These are phyloP conservation scores for Hypoxylon intermedium DNA, from an alignment of 495 filamentous ascomycete species.

Conservation along the genomic window DNA sequence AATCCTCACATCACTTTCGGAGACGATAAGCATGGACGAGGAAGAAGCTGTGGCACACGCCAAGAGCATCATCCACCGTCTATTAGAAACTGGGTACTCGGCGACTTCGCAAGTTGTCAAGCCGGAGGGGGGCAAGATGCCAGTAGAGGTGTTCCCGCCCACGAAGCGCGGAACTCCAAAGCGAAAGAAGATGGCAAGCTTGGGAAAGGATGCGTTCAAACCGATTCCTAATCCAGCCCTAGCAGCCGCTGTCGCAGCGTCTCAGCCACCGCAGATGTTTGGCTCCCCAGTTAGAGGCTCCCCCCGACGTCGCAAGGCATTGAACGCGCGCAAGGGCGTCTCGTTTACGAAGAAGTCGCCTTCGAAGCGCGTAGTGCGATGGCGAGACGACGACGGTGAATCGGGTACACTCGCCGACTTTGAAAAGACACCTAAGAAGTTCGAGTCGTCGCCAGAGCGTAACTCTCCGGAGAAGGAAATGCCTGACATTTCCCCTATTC, in stretches of 20 bases:
- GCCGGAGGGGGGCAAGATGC: constrained; percentile 75
- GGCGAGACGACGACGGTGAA: constrained; percentile 90
- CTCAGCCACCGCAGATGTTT: constrained; percentile 47
- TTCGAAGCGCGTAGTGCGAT: constrained; percentile 81
- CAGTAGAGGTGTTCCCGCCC: constrained; percentile 70
- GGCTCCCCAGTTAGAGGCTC: constrained; percentile 70
- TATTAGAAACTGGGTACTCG: constrained; percentile 76
- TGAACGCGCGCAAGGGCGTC: constrained; percentile 74
- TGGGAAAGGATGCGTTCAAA: constrained; percentile 42
- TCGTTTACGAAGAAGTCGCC: constrained; percentile 80
- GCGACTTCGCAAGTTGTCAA: constrained; percentile 84
- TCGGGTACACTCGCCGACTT: constrained; percentile 83
- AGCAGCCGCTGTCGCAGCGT: constrained; percentile 47
- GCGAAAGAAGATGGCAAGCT: constrained; percentile 66
- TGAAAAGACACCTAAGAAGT: constrained; percentile 81
- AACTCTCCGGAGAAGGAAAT: constrained; percentile 46
- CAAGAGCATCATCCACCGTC: constrained; percentile 75
- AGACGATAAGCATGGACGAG: constrained; percentile 80
- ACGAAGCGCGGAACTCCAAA: constrained; percentile 74
- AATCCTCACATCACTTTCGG: constrained; percentile 78
- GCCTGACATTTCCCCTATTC: constrained; percentile 42
- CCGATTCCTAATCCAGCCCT: constrained; percentile 47
- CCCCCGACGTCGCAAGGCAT: constrained; percentile 75
- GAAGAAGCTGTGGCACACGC: constrained; percentile 82
- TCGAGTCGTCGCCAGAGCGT: constrained; percentile 59